phyloP scores from a whole-genome alignment of 345 rosid genomes.

The Brassica napus region Da-Ae NC_063440.1:12851001-12851500 shows the following conservation, averaged over 20 bases:
- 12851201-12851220: neutral
- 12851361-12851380: slow-evolving; percentile 78
- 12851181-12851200: slow-evolving; percentile 59
- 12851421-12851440: neutral
- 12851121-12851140: slow-evolving; percentile 36
- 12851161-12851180: slow-evolving; percentile 88
- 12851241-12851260: slow-evolving; percentile 9
- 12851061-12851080: neutral
- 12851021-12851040: slow-evolving; percentile 37
- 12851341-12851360: slow-evolving; percentile 87
- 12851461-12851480: slow-evolving; percentile 95
- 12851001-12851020: neutral
- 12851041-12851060: slow-evolving; percentile 1
- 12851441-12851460: slow-evolving; percentile 59
- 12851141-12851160: slow-evolving; percentile 91
- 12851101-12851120: slow-evolving; percentile 32
- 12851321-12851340: slow-evolving; percentile 97
- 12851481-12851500: slow-evolving; percentile 81
- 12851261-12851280: neutral
- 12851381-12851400: slow-evolving; percentile 14
- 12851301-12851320: neutral
- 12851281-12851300: neutral
- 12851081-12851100: neutral
- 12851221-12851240: neutral
- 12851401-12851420: neutral